Conservation (phyloP, 371 early-diverging fungal genomes). For the Mortierella sp. region DNA sequence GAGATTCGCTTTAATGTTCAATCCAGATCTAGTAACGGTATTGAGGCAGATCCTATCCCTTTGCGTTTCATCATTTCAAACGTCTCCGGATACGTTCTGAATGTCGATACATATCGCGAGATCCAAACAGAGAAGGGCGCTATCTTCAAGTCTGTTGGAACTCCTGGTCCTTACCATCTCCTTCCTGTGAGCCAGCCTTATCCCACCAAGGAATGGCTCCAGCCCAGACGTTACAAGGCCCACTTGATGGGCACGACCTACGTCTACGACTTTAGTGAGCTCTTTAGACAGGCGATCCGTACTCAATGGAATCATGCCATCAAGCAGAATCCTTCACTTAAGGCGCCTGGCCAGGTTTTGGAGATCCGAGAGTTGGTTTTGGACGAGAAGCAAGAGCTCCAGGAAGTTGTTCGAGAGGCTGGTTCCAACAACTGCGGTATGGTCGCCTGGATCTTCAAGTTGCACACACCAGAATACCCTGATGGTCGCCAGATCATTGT, state of each 20-base stretch:
- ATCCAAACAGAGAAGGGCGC: conserved; percentile 78
- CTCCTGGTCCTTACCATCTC: conserved; percentile 88
- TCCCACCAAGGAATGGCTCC: conserved; percentile 94
- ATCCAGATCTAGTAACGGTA: conserved; percentile 66
- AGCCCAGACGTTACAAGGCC: conserved; percentile 97
- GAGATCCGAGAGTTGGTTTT: conserved; percentile 90
- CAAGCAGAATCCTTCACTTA: conserved; percentile 65
- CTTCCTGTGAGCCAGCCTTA: conserved; percentile 88
- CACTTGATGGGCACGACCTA: conserved; percentile 98
- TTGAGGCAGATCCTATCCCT: conserved; percentile 75
- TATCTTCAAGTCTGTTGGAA: conserved; percentile 80
- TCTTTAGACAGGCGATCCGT: conserved; percentile 90
- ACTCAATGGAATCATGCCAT: conserved; percentile 80
- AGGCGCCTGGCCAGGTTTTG: conserved; percentile 78
- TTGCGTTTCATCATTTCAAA: conserved; percentile 93
- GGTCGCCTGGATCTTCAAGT: conserved; percentile 94
- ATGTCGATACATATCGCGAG: conserved; percentile 94
- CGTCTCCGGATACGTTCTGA: conserved; percentile 92
- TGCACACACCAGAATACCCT: conserved; percentile 96
- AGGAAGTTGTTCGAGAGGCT: conserved; percentile 85
- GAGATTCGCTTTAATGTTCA: conserved; percentile 95
- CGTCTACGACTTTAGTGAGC: conserved; percentile 97
- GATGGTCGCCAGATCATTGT: conserved; percentile 90
- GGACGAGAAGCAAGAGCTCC: conserved; percentile 84
- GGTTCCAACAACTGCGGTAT: conserved; percentile 96